Evolutionary conservation across 75 land plant genomes (phyloP), one percentile per base, ranked within the genome.

Genomic region (Pinus tabuliformis): DNA sequence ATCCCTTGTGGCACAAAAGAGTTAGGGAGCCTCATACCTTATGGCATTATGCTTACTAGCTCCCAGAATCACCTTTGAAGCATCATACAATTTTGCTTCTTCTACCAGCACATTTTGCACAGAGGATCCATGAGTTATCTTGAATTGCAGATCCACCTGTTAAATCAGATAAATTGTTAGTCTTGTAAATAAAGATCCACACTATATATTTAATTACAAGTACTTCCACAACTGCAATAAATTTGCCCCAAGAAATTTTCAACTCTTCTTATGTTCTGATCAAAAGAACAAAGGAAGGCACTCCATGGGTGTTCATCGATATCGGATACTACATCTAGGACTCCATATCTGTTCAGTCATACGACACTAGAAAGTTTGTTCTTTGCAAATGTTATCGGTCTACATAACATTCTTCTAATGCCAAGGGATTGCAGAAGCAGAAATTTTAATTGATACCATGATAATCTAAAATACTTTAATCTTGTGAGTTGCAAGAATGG

Each of bases 81-180:
- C 94, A 33, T 70, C 79, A 37, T 45, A 70, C 12, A 45, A 28
- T 66, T 75, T 81, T 20, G 88, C 88, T 75, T 81, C 87, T n/a
- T 76, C 84, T 12, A 87, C 86, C 30, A 91, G 78, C 20, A 75
- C 78, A 54, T 87, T 87, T 30, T 79, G 65, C 13, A 90, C 68
- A 8, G 90, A 85, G 13, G 86, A 78, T 20, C 90, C 93, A 52
- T 79, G 62, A n/a, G 82, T 81, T 3, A 91, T 77, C 76, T 90
- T 88, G 45, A 91, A 59, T 72, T 91, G 82, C 68, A 91, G 81
- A 57, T 87, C 86, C 39, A 87, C 77, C 83, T 83, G 79, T 37
- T 74, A 58, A 62, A 22, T 45, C 26, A 73, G 66, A 65, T 70
- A 57, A 76, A 64, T 79, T 21, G 14, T 22, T 58, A 49, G 15